phyloP scores from a whole-genome alignment of 225 moss, liverwort and hornwort species.

The Neckera pumila region DNA sequence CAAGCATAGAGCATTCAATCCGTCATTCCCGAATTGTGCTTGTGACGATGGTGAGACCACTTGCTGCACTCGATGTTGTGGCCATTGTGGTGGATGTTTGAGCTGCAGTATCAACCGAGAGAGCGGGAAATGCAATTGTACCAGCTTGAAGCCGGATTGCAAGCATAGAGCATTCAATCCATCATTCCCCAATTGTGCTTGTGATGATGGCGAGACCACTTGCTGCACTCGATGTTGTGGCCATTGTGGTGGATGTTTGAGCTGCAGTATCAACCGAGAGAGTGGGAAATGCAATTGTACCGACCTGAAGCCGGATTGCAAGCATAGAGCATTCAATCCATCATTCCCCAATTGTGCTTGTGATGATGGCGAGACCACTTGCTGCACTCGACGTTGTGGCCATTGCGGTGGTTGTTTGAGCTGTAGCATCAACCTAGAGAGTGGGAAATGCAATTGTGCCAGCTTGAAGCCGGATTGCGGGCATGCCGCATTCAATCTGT shows the following conservation, averaged over 20 bases:
- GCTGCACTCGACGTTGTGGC: background rate
- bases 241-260: background rate
- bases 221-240: rapidly evolving
- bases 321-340: background rate
- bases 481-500: background rate
- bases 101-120: background rate
- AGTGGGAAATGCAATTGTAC: background rate
- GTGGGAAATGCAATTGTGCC: background rate
- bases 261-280: background rate
- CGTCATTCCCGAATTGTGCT: background rate
- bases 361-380: background rate
- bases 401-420: background rate
- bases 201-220: background rate
- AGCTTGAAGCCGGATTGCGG: background rate
- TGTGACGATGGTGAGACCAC: background rate
- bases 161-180: too few species aligned
- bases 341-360: background rate
- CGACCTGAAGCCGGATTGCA: background rate
- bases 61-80: background rate
- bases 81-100: background rate
- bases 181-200: too few species aligned
- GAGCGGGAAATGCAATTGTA: background rate
- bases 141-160: background rate
- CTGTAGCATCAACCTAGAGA: background rate
- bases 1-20: background rate